Conservation (phyloP, 2,329 filamentous ascomycete genomes). For the Colletotrichum sp. region DNA sequence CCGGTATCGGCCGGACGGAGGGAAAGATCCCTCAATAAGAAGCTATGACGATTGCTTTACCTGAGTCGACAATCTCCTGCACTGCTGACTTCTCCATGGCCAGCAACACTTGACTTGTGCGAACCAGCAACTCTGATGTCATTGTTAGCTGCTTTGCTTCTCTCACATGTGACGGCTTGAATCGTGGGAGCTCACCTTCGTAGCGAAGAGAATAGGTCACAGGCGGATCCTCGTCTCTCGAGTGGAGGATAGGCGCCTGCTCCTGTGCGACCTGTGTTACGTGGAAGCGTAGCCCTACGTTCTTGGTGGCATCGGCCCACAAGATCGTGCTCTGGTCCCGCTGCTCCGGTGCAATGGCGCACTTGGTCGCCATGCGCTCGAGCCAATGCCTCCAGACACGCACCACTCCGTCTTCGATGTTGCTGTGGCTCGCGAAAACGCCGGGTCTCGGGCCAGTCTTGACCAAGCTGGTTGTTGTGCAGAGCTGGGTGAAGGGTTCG, state of each 20-base stretch:
- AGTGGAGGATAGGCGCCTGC: constrained; percentile 59
- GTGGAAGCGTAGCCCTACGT: constrained; percentile 72
- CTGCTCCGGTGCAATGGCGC: constrained; percentile 28
- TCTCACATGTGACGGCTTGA: not conserved
- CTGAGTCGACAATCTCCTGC: constrained; percentile 63
- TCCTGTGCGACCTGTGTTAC: constrained; percentile 47
- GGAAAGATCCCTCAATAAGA: constrained; percentile 35
- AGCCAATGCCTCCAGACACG: constrained; percentile 79
- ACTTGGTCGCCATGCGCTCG: constrained; percentile 53
- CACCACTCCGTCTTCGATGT: constrained; percentile 71
- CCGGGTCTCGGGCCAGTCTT: constrained; percentile 66
- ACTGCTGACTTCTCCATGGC: constrained; percentile 69
- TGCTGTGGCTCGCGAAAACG: constrained; percentile 68
- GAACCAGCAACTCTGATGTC: constrained; percentile 69
- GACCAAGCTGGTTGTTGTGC: constrained; percentile 71
- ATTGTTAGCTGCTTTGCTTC: constrained; percentile 14
- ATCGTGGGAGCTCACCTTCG: constrained; percentile 59
- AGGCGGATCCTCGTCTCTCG: constrained; percentile 66
- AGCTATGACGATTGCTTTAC: constrained; percentile 72
- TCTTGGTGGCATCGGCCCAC: constrained; percentile 69
- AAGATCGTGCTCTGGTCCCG: constrained; percentile 49
- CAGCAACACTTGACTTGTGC: constrained; percentile 66
- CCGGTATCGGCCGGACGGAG: constrained; percentile 21
- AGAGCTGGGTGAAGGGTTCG: constrained; percentile 78
- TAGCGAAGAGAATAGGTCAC: constrained; percentile 75